phyloP scores from a whole-genome alignment of 2,329 filamentous ascomycete species.

The Diplodia seriata region DNA sequence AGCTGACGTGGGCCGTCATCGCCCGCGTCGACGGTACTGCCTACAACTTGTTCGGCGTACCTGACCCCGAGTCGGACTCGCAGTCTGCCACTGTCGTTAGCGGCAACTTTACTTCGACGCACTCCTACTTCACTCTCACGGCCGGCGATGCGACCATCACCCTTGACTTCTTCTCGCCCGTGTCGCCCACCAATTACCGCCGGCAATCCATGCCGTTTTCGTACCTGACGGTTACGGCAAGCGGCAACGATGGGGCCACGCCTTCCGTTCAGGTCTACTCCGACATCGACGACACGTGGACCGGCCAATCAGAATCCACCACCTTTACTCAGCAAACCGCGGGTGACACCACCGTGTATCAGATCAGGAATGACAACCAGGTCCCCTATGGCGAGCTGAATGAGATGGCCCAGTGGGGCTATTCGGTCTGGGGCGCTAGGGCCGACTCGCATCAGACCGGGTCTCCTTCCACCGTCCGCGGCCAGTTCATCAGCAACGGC shows the following conservation, averaged over 20 bases:
- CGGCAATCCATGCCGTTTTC: slow-evolving; percentile 55
- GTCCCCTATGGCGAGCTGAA: slow-evolving; percentile 45
- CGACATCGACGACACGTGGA: slow-evolving; percentile 54
- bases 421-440: slow-evolving; percentile 50
- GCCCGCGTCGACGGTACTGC: slow-evolving; percentile 50
- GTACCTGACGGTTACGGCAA: slow-evolving; percentile 51
- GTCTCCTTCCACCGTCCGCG: slow-evolving; percentile 39
- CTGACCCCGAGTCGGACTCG: slow-evolving; percentile 39
- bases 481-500: slow-evolving; percentile 45
- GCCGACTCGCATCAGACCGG: slow-evolving; percentile 45
- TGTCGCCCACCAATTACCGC: slow-evolving; percentile 51
- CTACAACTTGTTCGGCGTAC: slow-evolving; percentile 53
- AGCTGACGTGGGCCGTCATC: slow-evolving; percentile 52
- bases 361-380: slow-evolving; percentile 44
- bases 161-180: slow-evolving; percentile 55
- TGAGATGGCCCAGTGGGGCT: slow-evolving; percentile 54
- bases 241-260: slow-evolving; percentile 35
- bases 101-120: slow-evolving; percentile 52
- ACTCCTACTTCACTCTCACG: slow-evolving; percentile 50
- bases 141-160: slow-evolving; percentile 47
- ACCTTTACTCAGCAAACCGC: slow-evolving; percentile 38
- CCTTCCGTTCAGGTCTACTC: slow-evolving; percentile 50
- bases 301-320: slow-evolving; percentile 44
- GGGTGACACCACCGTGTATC: slow-evolving; percentile 43
- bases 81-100: slow-evolving; percentile 45